These are phyloP conservation scores for Colletotrichum chrysophilum DNA, from an alignment of 2,329 filamentous ascomycete species.

Conservation along the genomic window DNA sequence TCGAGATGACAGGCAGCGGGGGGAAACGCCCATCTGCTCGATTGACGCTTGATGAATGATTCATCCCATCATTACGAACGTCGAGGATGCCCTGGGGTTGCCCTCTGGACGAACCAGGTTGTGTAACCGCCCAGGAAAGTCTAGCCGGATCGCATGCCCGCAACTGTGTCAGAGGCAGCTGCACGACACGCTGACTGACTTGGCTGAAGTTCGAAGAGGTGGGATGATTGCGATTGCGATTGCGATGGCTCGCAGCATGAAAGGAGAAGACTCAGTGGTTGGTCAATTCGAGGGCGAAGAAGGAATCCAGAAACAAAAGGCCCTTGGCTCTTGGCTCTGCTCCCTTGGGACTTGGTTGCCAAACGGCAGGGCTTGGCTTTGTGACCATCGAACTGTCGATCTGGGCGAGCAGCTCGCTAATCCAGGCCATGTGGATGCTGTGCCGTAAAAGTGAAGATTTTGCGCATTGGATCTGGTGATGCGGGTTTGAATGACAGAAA, in stretches of 20 bases:
- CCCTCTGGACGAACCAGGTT: not conserved
- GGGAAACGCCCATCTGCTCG: not conserved
- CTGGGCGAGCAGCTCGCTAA: not conserved
- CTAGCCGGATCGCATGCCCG: not conserved
- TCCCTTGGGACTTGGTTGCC: not conserved
- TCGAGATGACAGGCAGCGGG: not conserved
- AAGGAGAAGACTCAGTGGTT: not conserved
- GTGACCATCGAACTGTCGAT: not conserved
- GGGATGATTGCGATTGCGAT: not conserved
- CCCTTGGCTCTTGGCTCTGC: not conserved
- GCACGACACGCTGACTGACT: not conserved
- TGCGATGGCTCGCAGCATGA: not conserved
- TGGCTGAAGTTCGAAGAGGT: not conserved
- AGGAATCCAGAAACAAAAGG: conserved; percentile 3
- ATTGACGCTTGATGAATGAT: not conserved
- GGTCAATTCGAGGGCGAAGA: not conserved
- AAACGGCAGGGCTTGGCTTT: not conserved
- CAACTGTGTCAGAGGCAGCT: not conserved
- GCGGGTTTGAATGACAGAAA: not conserved
- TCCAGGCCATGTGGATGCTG: not conserved
- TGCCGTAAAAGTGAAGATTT: not conserved
- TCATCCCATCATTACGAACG: not conserved
- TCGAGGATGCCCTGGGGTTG: not conserved
- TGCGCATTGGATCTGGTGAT: not conserved
- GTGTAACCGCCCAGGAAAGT: not conserved